Percentiles rank a stretch among this genome's conserved stretches.
Conservation (phyloP, 148 eudicot genomes). For the Suaeda aralocaspica region DNA sequence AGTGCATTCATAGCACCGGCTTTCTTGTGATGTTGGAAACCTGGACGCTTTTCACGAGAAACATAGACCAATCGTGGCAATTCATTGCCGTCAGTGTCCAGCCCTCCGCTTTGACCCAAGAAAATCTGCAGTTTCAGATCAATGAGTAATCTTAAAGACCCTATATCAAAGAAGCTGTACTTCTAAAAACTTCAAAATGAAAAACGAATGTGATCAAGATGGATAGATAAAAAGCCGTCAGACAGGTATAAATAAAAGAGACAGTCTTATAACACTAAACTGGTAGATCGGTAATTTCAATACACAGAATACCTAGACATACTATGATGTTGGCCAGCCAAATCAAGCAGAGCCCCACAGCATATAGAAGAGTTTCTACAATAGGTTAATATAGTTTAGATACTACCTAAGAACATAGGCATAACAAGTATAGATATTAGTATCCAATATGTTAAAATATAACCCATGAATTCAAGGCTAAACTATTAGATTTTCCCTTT, state of each 20-base stretch:
- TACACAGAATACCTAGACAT: background rate
- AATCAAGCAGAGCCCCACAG: background rate
- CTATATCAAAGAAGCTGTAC: background rate
- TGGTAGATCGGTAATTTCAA: background rate
- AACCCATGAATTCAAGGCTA: background rate
- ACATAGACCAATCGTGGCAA: slow-evolving; percentile 78
- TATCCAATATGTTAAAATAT: background rate
- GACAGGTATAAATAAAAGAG: background rate
- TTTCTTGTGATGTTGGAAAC: slow-evolving; percentile 86
- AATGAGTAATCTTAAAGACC: background rate
- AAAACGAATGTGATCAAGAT: background rate
- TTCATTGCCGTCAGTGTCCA: slow-evolving; percentile 66
- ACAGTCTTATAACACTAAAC: background rate
- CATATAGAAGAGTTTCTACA: background rate
- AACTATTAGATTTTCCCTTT: no score
- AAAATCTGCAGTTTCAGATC: slow-evolving; percentile 45
- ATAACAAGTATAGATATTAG: background rate
- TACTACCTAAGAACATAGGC: background rate
- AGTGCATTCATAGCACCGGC: slow-evolving; percentile 96
- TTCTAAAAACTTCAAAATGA: background rate
- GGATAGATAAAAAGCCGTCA: background rate
- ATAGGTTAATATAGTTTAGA: background rate
- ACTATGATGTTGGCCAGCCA: background rate
- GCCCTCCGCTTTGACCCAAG: slow-evolving; percentile 78
- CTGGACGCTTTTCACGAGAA: slow-evolving; percentile 94